Base-by-base conservation (phyloP, 768 basidiomycete genomes). In the Thelephora aurantiotincta region DNA sequence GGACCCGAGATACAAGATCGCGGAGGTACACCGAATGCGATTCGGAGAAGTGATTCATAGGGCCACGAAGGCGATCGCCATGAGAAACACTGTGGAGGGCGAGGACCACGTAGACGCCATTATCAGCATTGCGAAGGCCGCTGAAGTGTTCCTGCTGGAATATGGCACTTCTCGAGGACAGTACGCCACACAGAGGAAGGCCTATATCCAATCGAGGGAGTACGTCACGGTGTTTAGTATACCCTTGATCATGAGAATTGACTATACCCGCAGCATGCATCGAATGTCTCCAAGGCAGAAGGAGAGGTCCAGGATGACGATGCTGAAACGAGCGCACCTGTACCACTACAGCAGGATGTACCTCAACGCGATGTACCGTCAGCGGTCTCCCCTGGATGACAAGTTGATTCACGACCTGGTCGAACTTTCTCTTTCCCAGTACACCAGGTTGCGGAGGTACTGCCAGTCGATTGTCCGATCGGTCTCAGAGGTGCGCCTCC, bases 21-120 rank as follows among this genome's bases (percentile, higher is more conserved):
- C 80, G 16, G 61, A 67, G 13, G 59, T 66, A 0, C 72, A 80
- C 53, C 77, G 83, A 30, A 57, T 64, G 20, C 73, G 78, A 13
- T 84, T 84, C 53, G 90, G 86, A 2, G 63, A 74, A 33, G 64
- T 87, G 11, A 62, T 87, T 34, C 77, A 84, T 50, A 64, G 65
- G 30, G 89, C 88, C 1, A 79, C 89, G 22, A 41, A 18, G 18
- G 14, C 18, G 2, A 67, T 65, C 18, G 69, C 76, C 13, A 65
- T 91, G 35, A 75, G 77, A 34, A 71, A 74, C 54, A 71, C 74
- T 37, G 73, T 69, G 11, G 74, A 73, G 38, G 77, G 74, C 33
- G 87, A 89, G 60, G 86, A 90, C 58, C 84, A 88, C 51, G 83
- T 88, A 38, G 93, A 98, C 60, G 83, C 87, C 4, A 77, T 94